A percentile compares a stretch with the other conserved stretches of the same genome.
These are phyloP conservation scores for Chaetomium globosum DNA, from an alignment of 2,329 filamentous ascomycete species.

Conservation along the genomic window DNA sequence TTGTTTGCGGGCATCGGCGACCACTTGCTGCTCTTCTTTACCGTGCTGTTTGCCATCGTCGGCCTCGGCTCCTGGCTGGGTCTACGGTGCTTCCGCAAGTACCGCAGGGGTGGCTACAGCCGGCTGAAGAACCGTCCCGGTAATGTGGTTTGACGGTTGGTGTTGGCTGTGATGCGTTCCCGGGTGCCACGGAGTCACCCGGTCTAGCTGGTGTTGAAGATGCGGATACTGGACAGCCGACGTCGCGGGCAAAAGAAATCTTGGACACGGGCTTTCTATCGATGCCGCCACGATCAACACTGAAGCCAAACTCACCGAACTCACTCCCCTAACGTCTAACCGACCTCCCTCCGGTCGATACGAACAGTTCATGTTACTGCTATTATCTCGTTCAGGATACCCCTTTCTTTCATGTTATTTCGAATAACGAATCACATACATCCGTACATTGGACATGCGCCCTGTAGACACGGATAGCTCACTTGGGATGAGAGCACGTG, in stretches of 20 bases:
- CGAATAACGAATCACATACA: neutral
- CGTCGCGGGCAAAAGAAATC: neutral
- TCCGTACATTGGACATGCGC: neutral
- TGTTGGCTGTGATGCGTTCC: neutral
- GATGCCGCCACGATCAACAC: neutral
- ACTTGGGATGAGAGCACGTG: neutral
- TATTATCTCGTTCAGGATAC: slow-evolving; percentile 6
- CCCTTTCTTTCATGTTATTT: neutral
- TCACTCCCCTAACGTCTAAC: neutral
- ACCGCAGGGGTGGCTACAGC: slow-evolving; percentile 24
- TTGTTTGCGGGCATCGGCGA: slow-evolving; percentile 35
- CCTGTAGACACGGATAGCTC: neutral
- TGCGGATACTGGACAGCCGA: neutral
- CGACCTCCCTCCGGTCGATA: neutral
- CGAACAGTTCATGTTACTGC: neutral
- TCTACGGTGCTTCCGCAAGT: slow-evolving; percentile 18
- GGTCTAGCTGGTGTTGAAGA: neutral
- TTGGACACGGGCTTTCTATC: neutral
- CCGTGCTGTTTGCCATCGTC: slow-evolving; percentile 20
- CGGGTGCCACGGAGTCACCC: no score
- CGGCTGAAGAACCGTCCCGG: slow-evolving; percentile 20
- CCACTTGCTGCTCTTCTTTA: slow-evolving; percentile 32
- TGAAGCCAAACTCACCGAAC: neutral
- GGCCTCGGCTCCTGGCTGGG: slow-evolving; percentile 17
- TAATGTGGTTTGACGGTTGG: slow-evolving; percentile 10